A percentile compares a stretch with the other conserved stretches of the same genome.
phyloP scores from a whole-genome alignment of 2,329 filamentous ascomycete species.

The Trichophyton simii region DNA sequence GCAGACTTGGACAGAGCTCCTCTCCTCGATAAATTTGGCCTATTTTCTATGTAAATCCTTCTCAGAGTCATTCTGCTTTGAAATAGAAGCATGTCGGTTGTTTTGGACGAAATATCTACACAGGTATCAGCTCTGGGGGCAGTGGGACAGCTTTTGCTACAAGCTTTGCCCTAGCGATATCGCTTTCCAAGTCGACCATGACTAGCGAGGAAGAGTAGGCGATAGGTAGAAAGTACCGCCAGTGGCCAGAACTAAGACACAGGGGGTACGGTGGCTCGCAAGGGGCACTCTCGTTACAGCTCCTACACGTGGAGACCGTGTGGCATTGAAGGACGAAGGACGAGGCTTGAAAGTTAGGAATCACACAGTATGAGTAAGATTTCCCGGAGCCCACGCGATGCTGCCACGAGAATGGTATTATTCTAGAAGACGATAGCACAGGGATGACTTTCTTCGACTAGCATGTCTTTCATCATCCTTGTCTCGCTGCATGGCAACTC shows the following conservation, averaged over 20 bases:
- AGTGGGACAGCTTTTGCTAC: not conserved
- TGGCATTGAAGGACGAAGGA: not conserved
- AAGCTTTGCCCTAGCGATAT: not conserved
- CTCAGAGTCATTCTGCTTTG: not conserved
- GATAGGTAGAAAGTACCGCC: not conserved
- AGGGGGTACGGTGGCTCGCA: not conserved
- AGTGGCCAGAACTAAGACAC: not conserved
- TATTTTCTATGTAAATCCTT: slow-evolving; percentile 3
- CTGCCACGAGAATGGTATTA: not conserved
- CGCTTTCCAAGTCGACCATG: not conserved
- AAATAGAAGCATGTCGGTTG: slow-evolving; percentile 1
- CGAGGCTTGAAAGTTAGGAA: not conserved
- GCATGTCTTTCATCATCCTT: not conserved
- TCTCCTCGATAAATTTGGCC: not conserved
- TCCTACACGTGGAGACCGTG: not conserved
- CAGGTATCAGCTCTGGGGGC: not conserved
- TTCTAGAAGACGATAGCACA: not conserved
- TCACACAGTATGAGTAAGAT: not conserved
- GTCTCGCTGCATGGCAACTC: not conserved
- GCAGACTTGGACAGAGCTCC: not conserved
- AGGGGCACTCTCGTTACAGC: not conserved
- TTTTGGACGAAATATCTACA: slow-evolving; percentile 4
- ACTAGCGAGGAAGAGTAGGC: not conserved
- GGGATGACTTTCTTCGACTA: not conserved
- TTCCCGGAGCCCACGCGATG: not conserved